Percentiles rank a stretch among this genome's conserved stretches.
These are phyloP conservation scores for Geranium incanum DNA, from an alignment of 441 rosid genomes.

Conservation along the genomic window DNA sequence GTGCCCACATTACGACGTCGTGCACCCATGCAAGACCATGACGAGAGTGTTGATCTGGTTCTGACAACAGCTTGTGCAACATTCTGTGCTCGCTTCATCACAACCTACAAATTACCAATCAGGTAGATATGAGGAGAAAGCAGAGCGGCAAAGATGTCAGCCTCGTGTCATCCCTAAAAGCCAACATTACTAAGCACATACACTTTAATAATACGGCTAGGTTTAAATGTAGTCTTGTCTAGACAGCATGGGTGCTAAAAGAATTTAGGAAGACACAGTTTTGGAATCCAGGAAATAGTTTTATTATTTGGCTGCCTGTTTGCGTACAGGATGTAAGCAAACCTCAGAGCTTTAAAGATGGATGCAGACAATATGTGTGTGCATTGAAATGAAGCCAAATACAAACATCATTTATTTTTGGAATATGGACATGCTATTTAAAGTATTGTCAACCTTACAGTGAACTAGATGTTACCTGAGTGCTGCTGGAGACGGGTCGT, in stretches of 20 bases:
- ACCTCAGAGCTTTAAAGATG: neutral
- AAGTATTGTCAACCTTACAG: neutral
- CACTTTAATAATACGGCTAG: neutral
- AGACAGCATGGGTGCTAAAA: neutral
- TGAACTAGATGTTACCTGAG: slow-evolving; percentile 50
- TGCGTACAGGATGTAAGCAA: neutral
- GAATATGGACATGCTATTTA: neutral
- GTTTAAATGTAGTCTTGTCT: neutral
- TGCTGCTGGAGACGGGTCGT: slow-evolving; percentile 78
- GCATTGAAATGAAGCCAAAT: neutral
- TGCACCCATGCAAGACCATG: slow-evolving; percentile 94
- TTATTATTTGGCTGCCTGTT: neutral
- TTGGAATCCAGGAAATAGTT: neutral
- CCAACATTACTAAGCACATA: neutral
- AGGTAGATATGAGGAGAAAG: slow-evolving; percentile 7
- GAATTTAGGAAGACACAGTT: neutral
- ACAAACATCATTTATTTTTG: neutral
- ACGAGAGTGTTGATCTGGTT: slow-evolving; percentile 65
- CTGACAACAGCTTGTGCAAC: slow-evolving; percentile 84
- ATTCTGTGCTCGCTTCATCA: slow-evolving; percentile 81
- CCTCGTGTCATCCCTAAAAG: neutral
- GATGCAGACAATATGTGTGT: neutral
- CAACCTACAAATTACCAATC: slow-evolving; percentile 42
- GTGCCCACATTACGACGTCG: slow-evolving; percentile 53
- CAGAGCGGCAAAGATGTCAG: neutral